These are phyloP conservation scores for Phytophthora crassamura DNA, from an alignment of 352 stramenopile genomes.

Conservation along the genomic window DNA sequence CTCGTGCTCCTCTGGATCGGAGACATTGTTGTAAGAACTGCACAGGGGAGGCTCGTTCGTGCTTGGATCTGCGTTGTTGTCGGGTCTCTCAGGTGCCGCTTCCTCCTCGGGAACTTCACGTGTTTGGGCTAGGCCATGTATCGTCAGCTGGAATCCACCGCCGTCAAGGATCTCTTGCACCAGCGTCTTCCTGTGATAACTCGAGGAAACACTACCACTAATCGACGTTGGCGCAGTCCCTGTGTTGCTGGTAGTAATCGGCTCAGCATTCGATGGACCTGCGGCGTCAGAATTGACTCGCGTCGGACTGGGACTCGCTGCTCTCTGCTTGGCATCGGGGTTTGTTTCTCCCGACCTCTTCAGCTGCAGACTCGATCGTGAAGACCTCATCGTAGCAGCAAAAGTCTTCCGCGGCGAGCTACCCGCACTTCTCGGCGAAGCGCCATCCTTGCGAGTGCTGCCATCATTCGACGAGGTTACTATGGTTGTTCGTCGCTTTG, in stretches of 20 bases:
- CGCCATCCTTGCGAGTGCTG: not conserved
- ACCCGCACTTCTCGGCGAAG: conserved; percentile 4
- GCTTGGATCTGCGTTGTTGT: conserved; percentile 23
- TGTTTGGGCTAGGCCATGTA: conserved; percentile 3
- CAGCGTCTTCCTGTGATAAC: conserved; percentile 22
- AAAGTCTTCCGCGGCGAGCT: conserved; percentile 25
- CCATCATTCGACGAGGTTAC: not conserved
- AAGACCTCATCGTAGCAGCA: not conserved
- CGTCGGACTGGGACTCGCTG: conserved; percentile 2
- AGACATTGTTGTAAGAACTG: not conserved
- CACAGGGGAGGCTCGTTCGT: not conserved
- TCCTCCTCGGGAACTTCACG: no score
- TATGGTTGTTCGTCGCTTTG: conserved; percentile 5
- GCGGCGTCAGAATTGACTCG: not conserved
- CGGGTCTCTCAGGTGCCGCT: not conserved
- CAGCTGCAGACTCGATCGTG: conserved; percentile 18
- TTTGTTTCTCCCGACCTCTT: conserved; percentile 11
- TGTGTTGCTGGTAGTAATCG: not conserved
- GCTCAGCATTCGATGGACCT: conserved; percentile 1
- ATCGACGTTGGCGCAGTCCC: not conserved
- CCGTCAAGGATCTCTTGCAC: conserved; percentile 29
- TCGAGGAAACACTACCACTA: not conserved
- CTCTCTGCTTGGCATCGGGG: not conserved
- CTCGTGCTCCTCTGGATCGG: conserved; percentile 5
- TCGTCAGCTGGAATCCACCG: conserved; percentile 6